Base-by-base conservation (phyloP, 352 stramenopile species). In the Globisporangium nunn region DNA sequence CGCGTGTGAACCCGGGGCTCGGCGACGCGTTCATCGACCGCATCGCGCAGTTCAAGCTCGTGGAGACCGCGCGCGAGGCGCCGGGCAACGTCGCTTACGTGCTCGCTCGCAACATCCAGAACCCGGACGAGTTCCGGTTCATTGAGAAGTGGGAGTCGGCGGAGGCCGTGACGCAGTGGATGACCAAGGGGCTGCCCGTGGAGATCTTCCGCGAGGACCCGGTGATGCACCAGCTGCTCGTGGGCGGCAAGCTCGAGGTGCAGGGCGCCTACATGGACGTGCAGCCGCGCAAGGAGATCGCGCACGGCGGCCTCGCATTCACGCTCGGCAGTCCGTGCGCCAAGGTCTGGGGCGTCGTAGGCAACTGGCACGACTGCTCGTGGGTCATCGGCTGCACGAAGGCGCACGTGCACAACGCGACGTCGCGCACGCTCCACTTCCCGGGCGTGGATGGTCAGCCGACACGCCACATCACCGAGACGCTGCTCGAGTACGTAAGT, bases 51-150 rank as follows among this genome's bases (percentile, higher is more conserved):
- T 61, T 61, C 12, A 54, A 54, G 23, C 55, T 61, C 35, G 55
- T 61, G 11, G 55, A 61, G 47, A 61, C 55, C 10, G 55, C 55
- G 23, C 48, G 49, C 8, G 39, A 54, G 28, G 23, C 55, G 17
- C 35, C 50, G 10, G 55, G 55, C 15, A 50, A 39, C 47, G 50
- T 61, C 11, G 55, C 50, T 23, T 61, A 61, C 37, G 39, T 50
- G 46, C 55, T 61, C 6, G 31, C 55, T 35, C 55, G 46, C 15
- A 61, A 53, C 47, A 61, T 61, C 55, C 46, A 50, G 37, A 51
- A 61, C 46, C 46, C 55, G 55, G 47, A 61, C 47, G 55, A 61
- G 37, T 61, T 61, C 47, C 55, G 55, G 5, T 61, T 61, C 47
- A 54, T 61, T 29, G 55, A 61, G 39, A 61, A 61, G 47, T 61